phyloP scores from a whole-genome alignment of 1,284 basidiomycete species.

The Cryptococcus deneoformans region DNA sequence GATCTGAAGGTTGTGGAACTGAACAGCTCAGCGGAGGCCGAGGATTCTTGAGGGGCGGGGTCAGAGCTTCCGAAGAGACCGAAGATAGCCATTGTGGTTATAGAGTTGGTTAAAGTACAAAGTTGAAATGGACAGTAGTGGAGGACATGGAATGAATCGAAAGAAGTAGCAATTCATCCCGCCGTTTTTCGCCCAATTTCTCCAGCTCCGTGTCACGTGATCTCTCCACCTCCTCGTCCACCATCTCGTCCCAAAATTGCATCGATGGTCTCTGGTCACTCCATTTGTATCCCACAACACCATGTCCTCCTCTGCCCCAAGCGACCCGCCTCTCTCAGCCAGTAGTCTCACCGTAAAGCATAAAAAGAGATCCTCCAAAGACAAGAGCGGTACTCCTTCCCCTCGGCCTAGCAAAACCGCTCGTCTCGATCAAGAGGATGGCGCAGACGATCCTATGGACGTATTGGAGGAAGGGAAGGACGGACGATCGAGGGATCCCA shows the following conservation, averaged over 20 bases:
- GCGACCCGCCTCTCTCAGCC: neutral
- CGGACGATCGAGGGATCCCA: too few relatives aligned
- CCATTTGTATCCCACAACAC: neutral
- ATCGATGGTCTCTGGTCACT: too few relatives aligned
- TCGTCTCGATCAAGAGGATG: constrained; percentile 14
- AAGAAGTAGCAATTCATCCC: neutral
- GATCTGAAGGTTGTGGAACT: constrained; percentile 40
- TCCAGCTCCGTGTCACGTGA: neutral
- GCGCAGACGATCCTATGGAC: constrained; percentile 14
- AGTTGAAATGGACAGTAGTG: neutral
- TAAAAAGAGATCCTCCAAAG: constrained; percentile 15
- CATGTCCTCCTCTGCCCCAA: neutral
- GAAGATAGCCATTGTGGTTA: constrained; percentile 48
- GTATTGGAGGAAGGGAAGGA: constrained; percentile 4
- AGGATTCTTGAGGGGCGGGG: constrained; percentile 19
- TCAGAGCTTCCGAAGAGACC: constrained; percentile 33
- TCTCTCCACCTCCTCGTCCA: neutral
- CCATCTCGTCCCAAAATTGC: too few relatives aligned
- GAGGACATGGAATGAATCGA: neutral
- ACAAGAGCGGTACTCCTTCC: constrained; percentile 5
- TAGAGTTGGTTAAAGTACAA: neutral
- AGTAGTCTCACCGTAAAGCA: constrained; percentile 8
- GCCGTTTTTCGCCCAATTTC: neutral
- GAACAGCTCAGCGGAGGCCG: constrained; percentile 43
- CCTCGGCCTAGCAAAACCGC: constrained; percentile 22